These are phyloP conservation scores for Penicillium sp. DNA, from an alignment of 2,329 filamentous ascomycete species.

Conservation along the genomic window DNA sequence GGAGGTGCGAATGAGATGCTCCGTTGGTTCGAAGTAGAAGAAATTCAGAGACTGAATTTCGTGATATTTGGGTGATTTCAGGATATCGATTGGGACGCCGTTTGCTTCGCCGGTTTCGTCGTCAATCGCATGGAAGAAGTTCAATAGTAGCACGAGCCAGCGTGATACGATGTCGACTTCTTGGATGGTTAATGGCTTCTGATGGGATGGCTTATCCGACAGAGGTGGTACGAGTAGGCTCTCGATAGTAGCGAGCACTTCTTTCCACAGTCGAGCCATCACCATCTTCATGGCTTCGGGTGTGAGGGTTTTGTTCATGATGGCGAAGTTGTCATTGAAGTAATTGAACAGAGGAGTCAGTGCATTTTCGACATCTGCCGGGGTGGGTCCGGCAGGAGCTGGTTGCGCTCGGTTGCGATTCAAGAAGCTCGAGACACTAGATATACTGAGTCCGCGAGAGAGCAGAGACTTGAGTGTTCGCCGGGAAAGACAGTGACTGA, in stretches of 20 bases:
- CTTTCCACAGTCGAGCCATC: conserved; percentile 98
- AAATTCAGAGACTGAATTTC: conserved; percentile 95
- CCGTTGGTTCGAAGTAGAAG: conserved; percentile 94
- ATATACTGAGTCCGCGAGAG: conserved; percentile 69
- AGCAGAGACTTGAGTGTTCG: conserved; percentile 75
- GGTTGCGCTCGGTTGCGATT: conserved; percentile 52
- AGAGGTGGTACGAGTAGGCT: conserved; percentile 85
- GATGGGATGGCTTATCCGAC: conserved; percentile 87
- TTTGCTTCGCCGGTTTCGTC: conserved; percentile 79
- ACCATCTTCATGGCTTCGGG: conserved; percentile 97
- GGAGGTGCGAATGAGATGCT: conserved; percentile 89
- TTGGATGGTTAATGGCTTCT: conserved; percentile 77
- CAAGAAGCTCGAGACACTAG: conserved; percentile 71
- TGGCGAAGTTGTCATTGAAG: conserved; percentile 97
- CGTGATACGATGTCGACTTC: conserved; percentile 94
- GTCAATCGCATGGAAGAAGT: conserved; percentile 92
- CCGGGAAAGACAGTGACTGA: conserved; percentile 81
- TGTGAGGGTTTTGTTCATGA: conserved; percentile 96
- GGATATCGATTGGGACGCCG: conserved; percentile 83
- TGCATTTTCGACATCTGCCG: conserved; percentile 74
- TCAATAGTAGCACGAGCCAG: conserved; percentile 87
- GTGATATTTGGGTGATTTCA: conserved; percentile 98
- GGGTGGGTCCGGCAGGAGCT: conserved; percentile 59
- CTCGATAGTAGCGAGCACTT: conserved; percentile 90
- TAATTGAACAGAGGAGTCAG: conserved; percentile 85